A percentile compares a stretch with the other conserved stretches of the same genome.
Evolutionary conservation across 2,329 filamentous ascomycete species (phyloP).

Genomic region (Aureobasidium pullulans): DNA sequence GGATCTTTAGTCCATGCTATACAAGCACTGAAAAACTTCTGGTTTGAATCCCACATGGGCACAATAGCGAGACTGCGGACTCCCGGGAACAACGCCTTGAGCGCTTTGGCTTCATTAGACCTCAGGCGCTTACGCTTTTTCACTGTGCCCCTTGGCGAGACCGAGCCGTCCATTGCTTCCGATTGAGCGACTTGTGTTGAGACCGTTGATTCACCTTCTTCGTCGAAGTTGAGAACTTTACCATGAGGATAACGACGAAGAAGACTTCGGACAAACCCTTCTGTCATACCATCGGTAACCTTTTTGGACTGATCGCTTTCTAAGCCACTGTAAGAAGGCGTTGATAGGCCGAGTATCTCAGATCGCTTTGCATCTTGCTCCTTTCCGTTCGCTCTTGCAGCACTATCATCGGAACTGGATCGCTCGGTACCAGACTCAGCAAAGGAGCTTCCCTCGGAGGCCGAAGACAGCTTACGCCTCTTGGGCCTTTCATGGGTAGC

Average conservation of each 20-base stretch:
- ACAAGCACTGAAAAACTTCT: conserved; percentile 12
- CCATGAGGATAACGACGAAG: conserved; percentile 27
- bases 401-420: not conserved
- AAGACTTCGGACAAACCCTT: conserved; percentile 19
- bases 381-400: not conserved
- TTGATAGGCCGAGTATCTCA: conserved; percentile 9
- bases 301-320: not conserved
- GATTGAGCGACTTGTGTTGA: conserved; percentile 17
- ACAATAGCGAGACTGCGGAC: conserved; percentile 40
- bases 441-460: not conserved
- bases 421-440: not conserved
- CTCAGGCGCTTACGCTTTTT: not conserved
- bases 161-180: not conserved
- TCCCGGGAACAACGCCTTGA: conserved; percentile 30
- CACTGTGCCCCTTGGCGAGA: not conserved
- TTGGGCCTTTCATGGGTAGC: conserved; percentile 1
- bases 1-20: conserved; percentile 35
- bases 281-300: conserved; percentile 13
- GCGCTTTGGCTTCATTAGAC: not conserved
- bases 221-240: conserved; percentile 29
- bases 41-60: conserved; percentile 40
- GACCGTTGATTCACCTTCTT: conserved; percentile 19
- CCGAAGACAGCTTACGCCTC: not conserved
- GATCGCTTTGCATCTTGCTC: not conserved
- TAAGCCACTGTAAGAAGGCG: not conserved